Base-by-base conservation (phyloP, 495 filamentous ascomycete species). In the Talaromyces ruber region DNA sequence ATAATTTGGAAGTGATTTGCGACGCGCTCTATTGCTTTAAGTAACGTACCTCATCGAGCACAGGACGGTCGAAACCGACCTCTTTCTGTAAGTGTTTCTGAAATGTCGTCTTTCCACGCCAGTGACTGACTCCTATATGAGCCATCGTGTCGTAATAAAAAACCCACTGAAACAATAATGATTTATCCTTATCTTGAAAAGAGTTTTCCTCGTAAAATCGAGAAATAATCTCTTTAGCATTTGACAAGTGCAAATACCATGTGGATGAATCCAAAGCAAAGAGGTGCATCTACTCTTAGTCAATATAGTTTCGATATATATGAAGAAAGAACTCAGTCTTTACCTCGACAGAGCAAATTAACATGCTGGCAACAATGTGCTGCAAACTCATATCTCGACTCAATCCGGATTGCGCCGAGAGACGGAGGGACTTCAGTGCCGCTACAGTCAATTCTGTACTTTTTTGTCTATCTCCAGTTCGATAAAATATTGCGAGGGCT, bases 311-410 rank as follows among this genome's bases (percentile, higher is more conserved):
- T 52, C 7, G 47, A 7, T 43, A 16, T 52, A 32, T 21, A 30
- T 57, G 6, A 57, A 14, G 16, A 24, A n/a, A 7, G 6, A 24
- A 8, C 6, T 50, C 7, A 12, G 28, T n/a, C 12, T 24, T 4
- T 30, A 57, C 54, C 54, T 57, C 54, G 5, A 57, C n/a, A 26
- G 54, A 57, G 6, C 54, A 57, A 28, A 57, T 57, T 6, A 57
- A 28, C 26, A 57, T 57, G 21, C 54, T 28, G 9, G 54, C 25
- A 57, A 57, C 26, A 57, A 57, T 34, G 28, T 57, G 54, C 26
- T 57, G 54, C 28, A 57, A 32, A 34, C 26, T 34, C 28, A 26
- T 21, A 6, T 57, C 22, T 26, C 25, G 54, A 8, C 26, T 57
- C n/a, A 57, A 2, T 32, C 28, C 12, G 28, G 24, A n/a, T 21